Evolutionary conservation across 495 filamentous ascomycete species (phyloP), one percentile per base, ranked within the genome.

Genomic region (Thermochaetoides thermophila): DNA sequence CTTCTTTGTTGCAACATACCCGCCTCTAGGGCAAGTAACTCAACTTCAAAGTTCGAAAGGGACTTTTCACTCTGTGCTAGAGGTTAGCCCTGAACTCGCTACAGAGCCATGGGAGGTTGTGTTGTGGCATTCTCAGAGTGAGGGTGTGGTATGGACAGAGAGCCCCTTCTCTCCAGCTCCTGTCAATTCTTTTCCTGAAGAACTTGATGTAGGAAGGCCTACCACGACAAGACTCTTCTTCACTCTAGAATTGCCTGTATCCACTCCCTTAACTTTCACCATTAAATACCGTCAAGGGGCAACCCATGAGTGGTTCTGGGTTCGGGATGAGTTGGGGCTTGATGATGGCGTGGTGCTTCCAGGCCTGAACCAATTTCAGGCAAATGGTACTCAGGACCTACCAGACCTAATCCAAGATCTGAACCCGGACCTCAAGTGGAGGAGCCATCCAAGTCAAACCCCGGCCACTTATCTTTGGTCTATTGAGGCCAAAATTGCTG

Each of bases 391-490:
- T 13, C 52, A 66, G 1, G 63, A 68, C 7, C 51, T 87, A 3
- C 48, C 52, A 4, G 57, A 73, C 32, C 75, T 81, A 44, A 73
- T 93, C 20, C 51, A 63, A 12, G 57, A 54, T 17, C 48, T 81
- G 5, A 73, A 76, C 27, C 53, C 66, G 4, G 60, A 69, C 4
- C 55, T 87, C 5, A 56, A 64, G 1, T 60, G 82, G 17, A 57
- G 64, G 22, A 51, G 59, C 14, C 62, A 68, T 18, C 52, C 51
- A 22, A 81, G 78, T 39, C 76, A 91, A 46, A 72, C 72, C 14
- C 79, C 78, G 4, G 65, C 71, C 2, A 82, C 83, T 0, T 49
- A 64, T 3, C 57, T 92, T 1, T 94, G 83, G 82, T 66, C 61
- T 30, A 41, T 91, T 7, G 67, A 69, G 29, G 64, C 71, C 7